These are phyloP conservation scores for Diaporthe citrichinensis DNA, from an alignment of 2,329 filamentous ascomycete species.

Conservation along the genomic window DNA sequence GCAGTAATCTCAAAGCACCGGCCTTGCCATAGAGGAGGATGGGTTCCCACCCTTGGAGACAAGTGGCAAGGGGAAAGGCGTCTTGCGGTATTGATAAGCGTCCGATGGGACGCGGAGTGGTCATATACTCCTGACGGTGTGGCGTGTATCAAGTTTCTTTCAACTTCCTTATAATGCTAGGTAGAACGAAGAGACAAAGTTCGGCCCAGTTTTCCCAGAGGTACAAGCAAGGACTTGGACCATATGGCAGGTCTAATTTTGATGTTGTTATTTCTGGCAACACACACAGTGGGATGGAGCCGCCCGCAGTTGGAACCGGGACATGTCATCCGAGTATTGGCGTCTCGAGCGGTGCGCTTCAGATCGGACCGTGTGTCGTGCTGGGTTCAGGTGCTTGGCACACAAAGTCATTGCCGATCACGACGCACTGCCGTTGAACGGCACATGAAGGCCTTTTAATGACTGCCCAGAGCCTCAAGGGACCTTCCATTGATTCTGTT, in stretches of 20 bases:
- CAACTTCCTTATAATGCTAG: not conserved
- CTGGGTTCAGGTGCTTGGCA: constrained; percentile 22
- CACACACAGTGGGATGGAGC: not conserved
- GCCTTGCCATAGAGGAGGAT: constrained; percentile 44
- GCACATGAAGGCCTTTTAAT: not conserved
- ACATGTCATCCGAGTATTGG: constrained; percentile 2
- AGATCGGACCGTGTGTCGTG: constrained; percentile 26
- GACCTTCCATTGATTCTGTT: not conserved
- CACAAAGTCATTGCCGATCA: not conserved
- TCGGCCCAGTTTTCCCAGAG: not conserved
- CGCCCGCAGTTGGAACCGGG: not conserved
- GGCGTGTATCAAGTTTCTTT: not conserved
- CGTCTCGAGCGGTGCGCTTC: not conserved
- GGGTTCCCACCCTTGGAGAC: constrained; percentile 51
- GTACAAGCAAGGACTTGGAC: not conserved
- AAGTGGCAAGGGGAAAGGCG: constrained; percentile 60
- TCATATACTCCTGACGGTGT: not conserved
- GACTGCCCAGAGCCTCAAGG: not conserved
- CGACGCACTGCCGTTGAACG: not conserved
- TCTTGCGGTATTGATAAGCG: constrained; percentile 36
- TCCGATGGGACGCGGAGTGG: not conserved
- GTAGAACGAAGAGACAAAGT: constrained; percentile 15
- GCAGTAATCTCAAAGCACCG: constrained; percentile 44
- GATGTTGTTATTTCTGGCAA: not conserved
- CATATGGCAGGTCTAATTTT: not conserved